Base-by-base conservation (phyloP, 2,329 filamentous ascomycete genomes). In the Trichoderma atrobrunneum region DNA sequence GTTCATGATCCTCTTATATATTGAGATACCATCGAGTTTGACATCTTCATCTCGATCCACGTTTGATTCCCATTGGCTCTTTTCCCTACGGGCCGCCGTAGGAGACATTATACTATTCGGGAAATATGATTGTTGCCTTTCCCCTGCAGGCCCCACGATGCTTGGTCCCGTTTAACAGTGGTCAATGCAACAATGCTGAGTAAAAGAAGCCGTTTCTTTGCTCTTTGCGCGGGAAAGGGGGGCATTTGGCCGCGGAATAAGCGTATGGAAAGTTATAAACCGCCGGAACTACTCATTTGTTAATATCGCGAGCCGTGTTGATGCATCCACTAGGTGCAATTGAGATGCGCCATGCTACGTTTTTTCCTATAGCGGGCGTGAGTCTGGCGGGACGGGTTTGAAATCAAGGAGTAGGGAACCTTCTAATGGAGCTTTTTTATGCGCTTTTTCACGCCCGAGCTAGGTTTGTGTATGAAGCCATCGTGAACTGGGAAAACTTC, bases 51-150 rank as follows among this genome's bases (percentile, higher is more conserved):
- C 18, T 39, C 2, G 6, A 28, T 1, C 10, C 6, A 18, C 2
- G 8, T 12, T 3, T 39, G 5, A 14, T 39, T 28, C 48, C 26
- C 3, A 16, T 39, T 51, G 43, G 43, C 10, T 36, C 51, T n/a
- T n/a, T 39, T 4, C 1, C 0, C 4, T 14, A 28, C 63, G 30
- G 43, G 16, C 3, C 28, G 48, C 12, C 7, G 11, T 10, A 21
- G 11, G 5, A 51, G 39, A 2, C 5, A 65, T 54, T 24, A 2
- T 65, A 48, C 62, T 24, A 26, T 34, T 56, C 6, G 14, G 28
- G 43, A 34, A 54, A 54, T 65, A 32, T 65, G 43, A 32, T 54
- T 65, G 43, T 54, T 34, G 62, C 43, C 28, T n/a, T 39, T 36
- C 34, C 56, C 26, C 63, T 56, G 63, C 39, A n/a, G 21, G 21